Base-by-base conservation (phyloP, 495 filamentous ascomycete species). In the Penicillium salamii region DNA sequence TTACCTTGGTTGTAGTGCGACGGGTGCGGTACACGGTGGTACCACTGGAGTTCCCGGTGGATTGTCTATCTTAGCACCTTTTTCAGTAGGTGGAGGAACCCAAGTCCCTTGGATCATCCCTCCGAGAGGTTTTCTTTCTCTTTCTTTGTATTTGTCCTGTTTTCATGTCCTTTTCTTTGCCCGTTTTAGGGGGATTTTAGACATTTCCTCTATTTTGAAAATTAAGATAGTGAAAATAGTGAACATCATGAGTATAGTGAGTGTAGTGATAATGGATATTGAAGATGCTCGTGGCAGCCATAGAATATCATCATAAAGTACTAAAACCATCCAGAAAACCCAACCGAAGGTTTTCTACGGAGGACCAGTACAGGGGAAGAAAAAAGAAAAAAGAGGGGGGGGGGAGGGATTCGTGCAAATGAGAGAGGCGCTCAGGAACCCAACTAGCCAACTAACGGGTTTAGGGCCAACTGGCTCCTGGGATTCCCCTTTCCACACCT, bases 51-150 rank as follows among this genome's bases (percentile, higher is more conserved):
- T 50, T 33, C 35, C 34, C 21, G 7, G 23, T 57, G 37, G 33
- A 44, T 33, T 31, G 58, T 55, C 49, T 55, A 58, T 58, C 55
- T 55, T 61, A 47, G 49, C 52, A 61, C 52, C 44, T 55, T 55
- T n/a, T 61, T 52, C 37, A 54, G 58, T 36, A 53, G 56, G 50
- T 57, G 55, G 55, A 58, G 55, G 42, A 36, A 29, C 40, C 24
- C 28, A 37, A 29, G 44, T 56, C 50, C 50, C 59, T 59, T 57
- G 50, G 59, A 62, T 62, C 56, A 49, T 56, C 59, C 48, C 49
- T 34, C 46, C 31, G 2, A 42, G 24, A 39, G 21, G 28, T 23
- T 36, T 34, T 42, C 42, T 20, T 36, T 50, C 12, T 43, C 18
- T 45, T 34, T 45, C 26, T 37, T 28, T 34, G 34, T n/a, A 28